Percentiles rank a stretch among this genome's conserved stretches.
These are phyloP conservation scores for Trichosporon sp. DNA, from an alignment of 1,284 basidiomycete species.

Conservation along the genomic window DNA sequence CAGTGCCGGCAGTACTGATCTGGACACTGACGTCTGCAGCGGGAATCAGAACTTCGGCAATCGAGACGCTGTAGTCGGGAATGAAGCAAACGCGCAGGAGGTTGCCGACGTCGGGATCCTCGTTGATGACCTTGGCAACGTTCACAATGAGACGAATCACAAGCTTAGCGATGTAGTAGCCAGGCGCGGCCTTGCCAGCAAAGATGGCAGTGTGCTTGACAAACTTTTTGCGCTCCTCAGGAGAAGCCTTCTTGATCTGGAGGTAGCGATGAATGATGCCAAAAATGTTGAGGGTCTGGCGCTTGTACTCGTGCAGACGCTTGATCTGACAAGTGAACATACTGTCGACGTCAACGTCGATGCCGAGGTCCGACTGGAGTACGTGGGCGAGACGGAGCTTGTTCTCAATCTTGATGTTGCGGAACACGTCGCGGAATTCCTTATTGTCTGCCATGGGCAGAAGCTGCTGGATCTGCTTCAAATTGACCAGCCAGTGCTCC, in stretches of 20 bases:
- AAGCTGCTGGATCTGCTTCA: constrained; percentile 52
- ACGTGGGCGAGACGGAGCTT: constrained; percentile 77
- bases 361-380: constrained; percentile 72
- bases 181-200: constrained; percentile 65
- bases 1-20: constrained; percentile 91
- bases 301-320: constrained; percentile 73
- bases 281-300: constrained; percentile 56
- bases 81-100: constrained; percentile 79
- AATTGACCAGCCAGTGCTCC: constrained; percentile 74
- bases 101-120: constrained; percentile 80
- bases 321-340: constrained; percentile 93
- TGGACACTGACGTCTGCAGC: constrained; percentile 89
- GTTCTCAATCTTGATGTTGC: constrained; percentile 79
- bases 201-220: constrained; percentile 75
- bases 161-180: constrained; percentile 60
- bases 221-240: constrained; percentile 72
- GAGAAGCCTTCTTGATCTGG: constrained; percentile 72
- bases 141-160: constrained; percentile 91
- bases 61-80: constrained; percentile 73
- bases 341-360: constrained; percentile 68
- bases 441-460: constrained; percentile 68
- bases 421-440: constrained; percentile 75
- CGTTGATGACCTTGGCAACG: constrained; percentile 79
- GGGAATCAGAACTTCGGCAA: constrained; percentile 87
- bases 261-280: constrained; percentile 87